Base-by-base conservation (phyloP, 495 filamentous ascomycete genomes). In the Penicillium canariense region DNA sequence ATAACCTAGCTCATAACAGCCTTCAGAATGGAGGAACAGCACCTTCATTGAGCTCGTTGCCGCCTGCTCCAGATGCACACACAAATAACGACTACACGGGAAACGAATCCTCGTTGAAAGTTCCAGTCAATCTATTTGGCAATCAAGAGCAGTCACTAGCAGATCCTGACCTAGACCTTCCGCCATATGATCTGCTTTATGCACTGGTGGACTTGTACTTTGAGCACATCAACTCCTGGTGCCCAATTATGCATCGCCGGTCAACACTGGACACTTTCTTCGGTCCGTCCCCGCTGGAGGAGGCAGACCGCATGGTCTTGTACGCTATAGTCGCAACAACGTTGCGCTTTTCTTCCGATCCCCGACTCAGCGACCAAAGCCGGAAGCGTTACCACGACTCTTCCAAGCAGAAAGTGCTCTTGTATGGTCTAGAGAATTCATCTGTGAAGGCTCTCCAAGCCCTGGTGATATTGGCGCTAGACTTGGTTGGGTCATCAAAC, bases 181-280 rank as follows among this genome's bases (percentile, higher is more conserved):
- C 91, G 1, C 90, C 91, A 5, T 92, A 95, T 54, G 89, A 93
- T 68, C 67, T 96, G 17, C 70, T 95, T 6, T 94, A 90, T 57
- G 84, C 87, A 2, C 71, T 96, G 22, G 87, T 88, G 6, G 89
- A 95, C 62, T 75, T 95, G 2, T 96, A 92, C 68, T 96, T 96
- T 68, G 88, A 93, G 59, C 88, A 94, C 56, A 83, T 96, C 65
- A 92, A 95, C 65, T 87, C 89, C 0, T 95, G 89, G 86, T 95
- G 89, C 70, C 91, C 91, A 0, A 93, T 96, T 18, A 75, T 96
- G 15, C 89, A 96, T 68, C 83, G 89, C 3, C 82, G 87, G 56
- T 83, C 86, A 1, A 91, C 88, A 0, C 67, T 95, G 7, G 88
- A 95, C 60, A 82, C 85, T 6, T 78, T 96, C n/a, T 96, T 96